Conservation (phyloP, 768 basidiomycete species). For the Psilocybe cyanescens region DNA sequence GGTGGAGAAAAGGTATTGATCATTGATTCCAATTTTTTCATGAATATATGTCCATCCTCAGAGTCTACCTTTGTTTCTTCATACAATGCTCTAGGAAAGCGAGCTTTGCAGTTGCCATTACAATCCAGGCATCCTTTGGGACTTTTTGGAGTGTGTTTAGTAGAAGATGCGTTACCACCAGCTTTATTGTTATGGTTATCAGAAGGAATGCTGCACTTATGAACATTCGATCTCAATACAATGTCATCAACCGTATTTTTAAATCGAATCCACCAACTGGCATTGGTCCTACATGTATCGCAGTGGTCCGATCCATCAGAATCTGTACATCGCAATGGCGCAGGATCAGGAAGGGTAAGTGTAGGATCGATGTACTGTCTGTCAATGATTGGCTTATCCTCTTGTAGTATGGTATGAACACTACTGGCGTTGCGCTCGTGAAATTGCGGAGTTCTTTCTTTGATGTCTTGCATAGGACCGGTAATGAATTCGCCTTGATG, state of each 20-base stretch:
- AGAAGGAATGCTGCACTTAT: neutral
- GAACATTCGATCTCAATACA: neutral
- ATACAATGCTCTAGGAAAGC: constrained; percentile 25
- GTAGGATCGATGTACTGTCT: no score
- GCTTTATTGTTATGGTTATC: neutral
- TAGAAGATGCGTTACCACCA: neutral
- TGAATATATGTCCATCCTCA: constrained; percentile 22
- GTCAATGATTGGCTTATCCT: no score
- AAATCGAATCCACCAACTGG: constrained; percentile 18
- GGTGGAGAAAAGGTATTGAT: neutral
- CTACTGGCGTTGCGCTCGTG: no score
- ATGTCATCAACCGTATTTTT: neutral
- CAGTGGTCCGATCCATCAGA: no score
- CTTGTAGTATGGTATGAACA: no score
- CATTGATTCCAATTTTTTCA: constrained; percentile 30
- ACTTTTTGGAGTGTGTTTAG: neutral
- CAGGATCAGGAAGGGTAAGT: no score
- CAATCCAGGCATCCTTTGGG: constrained; percentile 13
- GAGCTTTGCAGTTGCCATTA: constrained; percentile 24
- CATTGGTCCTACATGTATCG: no score
- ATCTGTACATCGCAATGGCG: no score
- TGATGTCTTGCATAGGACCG: neutral
- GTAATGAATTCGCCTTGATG: constrained; percentile 29
- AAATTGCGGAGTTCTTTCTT: no score
- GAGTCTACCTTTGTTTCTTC: constrained; percentile 19